phyloP scores from a whole-genome alignment of 78 protist genomes.

The Emiliania huxleyi region DNA sequence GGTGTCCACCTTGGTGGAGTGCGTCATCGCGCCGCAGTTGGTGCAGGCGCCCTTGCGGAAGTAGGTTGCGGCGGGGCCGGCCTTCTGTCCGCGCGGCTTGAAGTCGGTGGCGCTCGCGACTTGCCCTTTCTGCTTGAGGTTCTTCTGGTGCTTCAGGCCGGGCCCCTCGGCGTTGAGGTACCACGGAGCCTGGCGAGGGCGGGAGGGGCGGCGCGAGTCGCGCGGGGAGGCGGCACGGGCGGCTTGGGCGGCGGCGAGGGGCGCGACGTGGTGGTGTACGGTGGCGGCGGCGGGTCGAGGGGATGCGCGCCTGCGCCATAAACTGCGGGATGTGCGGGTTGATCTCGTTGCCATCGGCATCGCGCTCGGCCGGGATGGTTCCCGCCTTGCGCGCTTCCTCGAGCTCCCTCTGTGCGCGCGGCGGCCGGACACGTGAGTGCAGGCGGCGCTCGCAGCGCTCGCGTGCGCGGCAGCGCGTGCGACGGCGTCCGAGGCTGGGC shows the following conservation, averaged over 20 bases:
- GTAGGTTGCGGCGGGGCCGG: conserved; percentile 70
- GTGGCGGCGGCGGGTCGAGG: too few relatives aligned
- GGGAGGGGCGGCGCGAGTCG: too few relatives aligned
- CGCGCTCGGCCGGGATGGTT: conserved; percentile 74
- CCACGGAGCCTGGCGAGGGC: conserved; percentile 27
- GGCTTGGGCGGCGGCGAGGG: not conserved
- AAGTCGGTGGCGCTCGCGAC: not conserved
- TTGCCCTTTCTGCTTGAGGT: not conserved
- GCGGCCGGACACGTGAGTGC: too few relatives aligned
- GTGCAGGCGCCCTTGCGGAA: conserved; percentile 96
- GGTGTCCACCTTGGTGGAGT: conserved; percentile 72
- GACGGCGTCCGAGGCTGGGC: too few relatives aligned
- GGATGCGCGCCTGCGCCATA: conserved; percentile 83
- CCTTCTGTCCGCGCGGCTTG: conserved; percentile 37
- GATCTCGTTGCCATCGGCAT: conserved; percentile 81
- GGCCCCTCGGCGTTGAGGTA: conserved; percentile 58
- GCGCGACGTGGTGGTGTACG: too few relatives aligned
- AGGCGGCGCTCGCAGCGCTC: too few relatives aligned
- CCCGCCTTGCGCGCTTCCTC: conserved; percentile 79
- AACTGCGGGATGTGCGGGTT: conserved; percentile 83
- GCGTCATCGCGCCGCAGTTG: conserved; percentile 98
- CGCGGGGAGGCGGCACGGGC: too few relatives aligned
- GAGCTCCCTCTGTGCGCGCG: too few relatives aligned
- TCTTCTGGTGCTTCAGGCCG: conserved; percentile 82
- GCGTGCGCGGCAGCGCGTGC: too few relatives aligned